These are phyloP conservation scores for Talinum fruticosum DNA, from an alignment of 148 eudicot genomes.

Conservation along the genomic window DNA sequence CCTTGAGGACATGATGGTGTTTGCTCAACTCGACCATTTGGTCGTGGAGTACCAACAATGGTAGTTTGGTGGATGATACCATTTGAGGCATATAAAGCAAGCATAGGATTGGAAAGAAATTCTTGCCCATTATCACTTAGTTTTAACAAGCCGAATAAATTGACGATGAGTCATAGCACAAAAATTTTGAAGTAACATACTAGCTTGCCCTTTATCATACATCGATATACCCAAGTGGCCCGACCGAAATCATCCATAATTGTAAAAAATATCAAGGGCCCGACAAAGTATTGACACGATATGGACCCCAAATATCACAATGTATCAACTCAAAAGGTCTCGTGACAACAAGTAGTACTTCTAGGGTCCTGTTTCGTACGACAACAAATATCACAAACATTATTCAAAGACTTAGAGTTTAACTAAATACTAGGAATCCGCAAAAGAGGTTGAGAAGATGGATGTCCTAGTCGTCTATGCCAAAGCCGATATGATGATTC, in stretches of 20 bases:
- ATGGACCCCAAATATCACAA: not conserved
- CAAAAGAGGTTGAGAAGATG: not conserved
- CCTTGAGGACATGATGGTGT: not conserved
- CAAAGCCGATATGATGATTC: not conserved
- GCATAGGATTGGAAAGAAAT: not conserved
- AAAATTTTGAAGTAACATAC: not conserved
- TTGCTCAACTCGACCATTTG: not conserved
- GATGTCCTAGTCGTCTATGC: not conserved
- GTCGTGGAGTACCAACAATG: not conserved
- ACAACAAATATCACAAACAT: not conserved
- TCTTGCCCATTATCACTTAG: not conserved
- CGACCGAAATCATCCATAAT: not conserved
- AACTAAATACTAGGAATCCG: not conserved
- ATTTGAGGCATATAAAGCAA: not conserved
- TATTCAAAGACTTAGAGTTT: not conserved
- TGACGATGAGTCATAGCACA: not conserved
- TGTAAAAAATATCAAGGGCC: not conserved
- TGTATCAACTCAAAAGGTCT: not conserved
- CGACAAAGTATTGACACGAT: not conserved
- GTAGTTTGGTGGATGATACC: not conserved
- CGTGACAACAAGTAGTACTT: not conserved
- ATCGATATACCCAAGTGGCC: not conserved
- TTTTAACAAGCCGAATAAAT: not conserved
- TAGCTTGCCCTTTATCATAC: not conserved
- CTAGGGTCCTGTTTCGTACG: not conserved